A percentile compares a stretch with the other conserved stretches of the same genome.
Evolutionary conservation across 1,284 basidiomycete genomes (phyloP).

Genomic region (Malassezia globosa): DNA sequence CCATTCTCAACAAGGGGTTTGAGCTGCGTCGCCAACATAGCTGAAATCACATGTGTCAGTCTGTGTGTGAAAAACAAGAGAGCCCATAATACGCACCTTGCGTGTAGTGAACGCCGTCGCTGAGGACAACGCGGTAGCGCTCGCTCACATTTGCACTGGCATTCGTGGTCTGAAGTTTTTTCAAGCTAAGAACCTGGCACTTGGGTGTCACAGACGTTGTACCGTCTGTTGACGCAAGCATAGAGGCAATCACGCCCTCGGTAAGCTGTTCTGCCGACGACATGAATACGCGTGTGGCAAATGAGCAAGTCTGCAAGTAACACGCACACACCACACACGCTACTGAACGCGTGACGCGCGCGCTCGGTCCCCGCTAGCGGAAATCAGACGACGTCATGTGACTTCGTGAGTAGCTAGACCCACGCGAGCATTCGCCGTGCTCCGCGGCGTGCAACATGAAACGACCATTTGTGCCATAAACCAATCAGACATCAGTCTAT

Average conservation of each 20-base stretch:
- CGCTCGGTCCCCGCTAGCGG: too few species aligned
- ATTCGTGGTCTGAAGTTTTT: slow-evolving; percentile 34
- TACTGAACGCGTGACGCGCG: background rate
- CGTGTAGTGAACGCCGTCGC: slow-evolving; percentile 40
- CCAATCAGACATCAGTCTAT: too few species aligned
- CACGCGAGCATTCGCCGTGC: too few species aligned
- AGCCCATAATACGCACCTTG: slow-evolving; percentile 22
- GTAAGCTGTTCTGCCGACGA: slow-evolving; percentile 21
- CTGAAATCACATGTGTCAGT: too few species aligned
- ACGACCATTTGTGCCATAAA: too few species aligned
- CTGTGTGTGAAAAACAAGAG: too few species aligned
- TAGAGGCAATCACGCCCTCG: slow-evolving; percentile 33
- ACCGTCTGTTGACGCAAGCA: slow-evolving; percentile 33
- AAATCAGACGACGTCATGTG: too few species aligned
- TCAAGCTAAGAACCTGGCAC: slow-evolving; percentile 43
- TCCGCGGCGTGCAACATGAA: too few species aligned
- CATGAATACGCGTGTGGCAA: slow-evolving; percentile 13
- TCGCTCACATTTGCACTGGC: slow-evolving; percentile 30
- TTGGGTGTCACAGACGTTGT: slow-evolving; percentile 28
- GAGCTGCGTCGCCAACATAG: slow-evolving; percentile 88
- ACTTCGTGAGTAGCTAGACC: too few species aligned
- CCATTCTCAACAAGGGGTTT: slow-evolving; percentile 65
- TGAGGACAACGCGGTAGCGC: slow-evolving; percentile 43
- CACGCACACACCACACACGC: background rate
- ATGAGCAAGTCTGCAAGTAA: slow-evolving; percentile 1